Percentiles rank a stretch among this genome's conserved stretches.
These are phyloP conservation scores for Celoporthe dispersa DNA, from an alignment of 2,329 filamentous ascomycete genomes.

Conservation along the genomic window DNA sequence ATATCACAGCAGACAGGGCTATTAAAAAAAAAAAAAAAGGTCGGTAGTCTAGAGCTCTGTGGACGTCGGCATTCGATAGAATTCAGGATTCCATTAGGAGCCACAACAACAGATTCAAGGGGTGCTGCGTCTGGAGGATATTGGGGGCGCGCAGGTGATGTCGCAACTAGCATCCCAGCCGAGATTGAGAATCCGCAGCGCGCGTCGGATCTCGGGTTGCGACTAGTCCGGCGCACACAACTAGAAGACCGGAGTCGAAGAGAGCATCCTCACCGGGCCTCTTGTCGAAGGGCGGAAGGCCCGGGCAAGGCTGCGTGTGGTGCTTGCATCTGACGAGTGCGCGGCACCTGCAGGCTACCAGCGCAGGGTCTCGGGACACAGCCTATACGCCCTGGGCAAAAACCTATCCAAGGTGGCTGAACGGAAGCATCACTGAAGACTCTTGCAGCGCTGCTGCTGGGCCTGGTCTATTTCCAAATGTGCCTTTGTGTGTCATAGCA, in stretches of 20 bases:
- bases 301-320: background rate
- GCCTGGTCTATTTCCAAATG: background rate
- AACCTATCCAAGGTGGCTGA: background rate
- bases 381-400: background rate
- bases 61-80: background rate
- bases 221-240: background rate
- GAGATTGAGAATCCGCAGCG: slow-evolving; percentile 8
- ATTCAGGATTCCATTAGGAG: too few relatives aligned
- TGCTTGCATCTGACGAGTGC: background rate
- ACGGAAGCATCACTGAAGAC: background rate
- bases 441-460: background rate
- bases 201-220: too few relatives aligned
- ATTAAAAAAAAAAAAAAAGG: too few relatives aligned
- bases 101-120: background rate
- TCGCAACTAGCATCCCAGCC: slow-evolving; percentile 10
- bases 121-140: background rate
- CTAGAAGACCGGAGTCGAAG: background rate
- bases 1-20: background rate
- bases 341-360: too few relatives aligned
- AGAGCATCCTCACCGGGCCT: background rate
- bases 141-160: background rate
- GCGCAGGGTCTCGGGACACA: background rate
- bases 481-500: background rate
- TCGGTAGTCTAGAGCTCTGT: too few relatives aligned
- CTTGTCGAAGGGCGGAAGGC: background rate